Conservation (phyloP, 2,329 filamentous ascomycete genomes). For the Pyricularia sp. region DNA sequence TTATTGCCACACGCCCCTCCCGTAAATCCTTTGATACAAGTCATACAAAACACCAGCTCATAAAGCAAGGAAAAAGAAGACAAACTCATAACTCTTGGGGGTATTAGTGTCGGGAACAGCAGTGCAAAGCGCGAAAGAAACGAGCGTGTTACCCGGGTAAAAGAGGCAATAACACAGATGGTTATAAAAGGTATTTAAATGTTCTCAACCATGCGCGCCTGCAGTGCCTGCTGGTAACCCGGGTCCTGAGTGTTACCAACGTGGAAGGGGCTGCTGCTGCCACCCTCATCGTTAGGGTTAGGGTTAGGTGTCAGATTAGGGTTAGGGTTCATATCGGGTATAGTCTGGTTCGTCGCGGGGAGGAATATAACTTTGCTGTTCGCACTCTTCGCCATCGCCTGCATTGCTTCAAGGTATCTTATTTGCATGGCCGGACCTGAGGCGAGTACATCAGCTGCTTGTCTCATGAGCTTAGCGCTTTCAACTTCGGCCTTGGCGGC, state of each 20-base stretch:
- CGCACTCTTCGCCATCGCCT: constrained; percentile 91
- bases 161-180: background rate
- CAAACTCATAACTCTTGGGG: background rate
- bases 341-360: constrained; percentile 55
- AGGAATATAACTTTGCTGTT: constrained; percentile 85
- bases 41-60: background rate
- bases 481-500: constrained; percentile 96
- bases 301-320: constrained; percentile 19
- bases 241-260: constrained; percentile 45
- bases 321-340: constrained; percentile 26
- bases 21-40: background rate
- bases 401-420: constrained; percentile 96
- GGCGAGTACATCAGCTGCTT: constrained; percentile 87
- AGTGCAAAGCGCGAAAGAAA: background rate
- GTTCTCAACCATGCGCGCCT: constrained; percentile 74
- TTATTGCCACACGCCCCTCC: background rate
- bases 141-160: background rate
- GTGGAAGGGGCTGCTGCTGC: constrained; percentile 23
- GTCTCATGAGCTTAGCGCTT: constrained; percentile 83
- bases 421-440: constrained; percentile 97
- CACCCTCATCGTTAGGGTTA: constrained; percentile 34
- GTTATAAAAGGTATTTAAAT: constrained; percentile 47
- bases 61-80: background rate
- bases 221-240: constrained; percentile 72
- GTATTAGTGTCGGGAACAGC: background rate